Evolutionary conservation across 73 alveolate species (phyloP).

Genomic region (Symbiodinium natans): DNA sequence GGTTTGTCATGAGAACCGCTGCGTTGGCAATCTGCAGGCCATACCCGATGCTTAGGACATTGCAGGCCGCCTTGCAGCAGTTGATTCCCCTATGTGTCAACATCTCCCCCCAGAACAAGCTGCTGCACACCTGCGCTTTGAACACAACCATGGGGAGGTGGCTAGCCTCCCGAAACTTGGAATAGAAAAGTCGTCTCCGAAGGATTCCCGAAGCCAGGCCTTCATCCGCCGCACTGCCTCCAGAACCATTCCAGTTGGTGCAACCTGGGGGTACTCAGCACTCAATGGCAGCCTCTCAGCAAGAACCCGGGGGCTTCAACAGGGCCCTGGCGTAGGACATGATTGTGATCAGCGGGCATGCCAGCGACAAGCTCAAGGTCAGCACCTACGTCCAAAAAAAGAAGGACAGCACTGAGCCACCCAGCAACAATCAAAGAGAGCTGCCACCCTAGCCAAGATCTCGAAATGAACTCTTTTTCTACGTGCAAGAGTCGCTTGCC

Average conservation of each 20-base stretch:
- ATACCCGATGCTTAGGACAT: conserved; percentile 81
- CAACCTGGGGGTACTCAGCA: conserved; percentile 48
- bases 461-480: background rate
- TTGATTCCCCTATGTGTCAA: background rate
- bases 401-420: no score
- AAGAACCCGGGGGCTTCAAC: background rate
- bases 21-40: conserved; percentile 82
- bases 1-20: conserved; percentile 87
- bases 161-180: conserved; percentile 27
- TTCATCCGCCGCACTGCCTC: conserved; percentile 80
- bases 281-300: background rate
- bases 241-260: conserved; percentile 58
- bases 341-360: conserved; percentile 84
- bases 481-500: background rate
- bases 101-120: background rate
- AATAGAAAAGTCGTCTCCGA: background rate
- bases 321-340: conserved; percentile 38
- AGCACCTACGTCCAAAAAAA: background rate
- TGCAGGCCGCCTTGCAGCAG: conserved; percentile 64
- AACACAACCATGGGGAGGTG: conserved; percentile 39
- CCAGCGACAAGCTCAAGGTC: conserved; percentile 77
- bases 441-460: no score
- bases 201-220: background rate
- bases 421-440: background rate
- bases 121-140: conserved; percentile 33